Conservation (phyloP, 108 stramenopile species). For the Cylindrotheca fusiformis region DNA sequence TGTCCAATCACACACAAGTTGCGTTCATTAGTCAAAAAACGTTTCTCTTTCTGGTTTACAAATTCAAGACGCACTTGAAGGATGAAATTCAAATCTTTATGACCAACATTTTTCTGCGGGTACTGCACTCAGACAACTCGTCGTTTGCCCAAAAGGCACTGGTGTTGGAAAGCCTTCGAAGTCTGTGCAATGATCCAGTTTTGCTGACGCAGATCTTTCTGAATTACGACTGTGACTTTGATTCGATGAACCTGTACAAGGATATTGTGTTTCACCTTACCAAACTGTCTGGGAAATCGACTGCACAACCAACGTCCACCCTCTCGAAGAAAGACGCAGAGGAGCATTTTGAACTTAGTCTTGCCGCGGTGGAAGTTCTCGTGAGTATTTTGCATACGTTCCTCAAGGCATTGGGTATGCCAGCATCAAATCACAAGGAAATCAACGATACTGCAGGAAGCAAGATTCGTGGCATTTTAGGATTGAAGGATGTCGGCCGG, state of each 20-base stretch:
- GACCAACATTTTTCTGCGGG: conserved; percentile 92
- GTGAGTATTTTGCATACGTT: conserved; percentile 72
- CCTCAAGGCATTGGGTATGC: conserved; percentile 61
- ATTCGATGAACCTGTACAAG: conserved; percentile 90
- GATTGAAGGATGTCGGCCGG: conserved; percentile 30
- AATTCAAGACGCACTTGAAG: conserved; percentile 92
- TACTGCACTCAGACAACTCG: conserved; percentile 94
- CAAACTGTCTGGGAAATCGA: conserved; percentile 60
- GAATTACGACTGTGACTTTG: conserved; percentile 99
- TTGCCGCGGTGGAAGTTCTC: conserved; percentile 75
- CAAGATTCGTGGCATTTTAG: conserved; percentile 39
- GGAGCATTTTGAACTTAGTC: conserved; percentile 67
- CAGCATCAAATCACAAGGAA: conserved; percentile 35
- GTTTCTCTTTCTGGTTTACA: conserved; percentile 87
- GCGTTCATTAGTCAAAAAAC: conserved; percentile 93
- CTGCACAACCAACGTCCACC: conserved; percentile 17
- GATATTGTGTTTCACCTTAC: conserved; percentile 91
- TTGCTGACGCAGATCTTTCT: conserved; percentile 94
- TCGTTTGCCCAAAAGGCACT: conserved; percentile 93
- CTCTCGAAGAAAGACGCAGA: conserved; percentile 58
- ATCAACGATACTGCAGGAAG: conserved; percentile 61
- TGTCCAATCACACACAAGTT: conserved; percentile 88
- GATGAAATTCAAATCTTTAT: conserved; percentile 97
- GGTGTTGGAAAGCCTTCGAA: conserved; percentile 90
- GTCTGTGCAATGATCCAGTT: conserved; percentile 85